Percentiles rank a stretch among this genome's conserved stretches.
Conservation (phyloP, 495 filamentous ascomycete species). For the Penicillium cinerascens region DNA sequence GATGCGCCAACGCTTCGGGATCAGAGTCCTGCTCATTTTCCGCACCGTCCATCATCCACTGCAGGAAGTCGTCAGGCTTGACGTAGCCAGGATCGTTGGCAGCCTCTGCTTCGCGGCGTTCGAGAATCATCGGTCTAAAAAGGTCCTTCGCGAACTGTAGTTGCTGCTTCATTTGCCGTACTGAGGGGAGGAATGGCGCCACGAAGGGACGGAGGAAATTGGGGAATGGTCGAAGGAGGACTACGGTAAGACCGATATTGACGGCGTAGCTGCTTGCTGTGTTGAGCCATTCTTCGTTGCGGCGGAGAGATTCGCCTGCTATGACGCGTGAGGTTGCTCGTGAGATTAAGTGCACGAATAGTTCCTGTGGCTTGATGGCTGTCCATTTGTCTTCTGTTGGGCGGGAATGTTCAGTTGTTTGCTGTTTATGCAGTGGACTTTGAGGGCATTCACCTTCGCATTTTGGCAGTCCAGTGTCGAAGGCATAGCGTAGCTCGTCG, state of each 20-base stretch:
- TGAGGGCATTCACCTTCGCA: conserved; percentile 26
- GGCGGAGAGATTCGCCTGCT: conserved; percentile 49
- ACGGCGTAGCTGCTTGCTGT: conserved; percentile 52
- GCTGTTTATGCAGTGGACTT: neutral
- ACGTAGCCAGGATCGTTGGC: conserved; percentile 14
- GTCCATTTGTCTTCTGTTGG: conserved; percentile 19
- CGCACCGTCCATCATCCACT: conserved; percentile 39
- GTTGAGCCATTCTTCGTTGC: conserved; percentile 53
- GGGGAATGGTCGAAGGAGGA: conserved; percentile 33
- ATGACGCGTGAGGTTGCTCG: conserved; percentile 56
- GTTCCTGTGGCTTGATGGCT: conserved; percentile 20
- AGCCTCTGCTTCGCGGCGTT: conserved; percentile 20
- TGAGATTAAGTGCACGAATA: conserved; percentile 45
- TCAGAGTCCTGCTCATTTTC: conserved; percentile 21
- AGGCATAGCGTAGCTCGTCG: conserved; percentile 27
- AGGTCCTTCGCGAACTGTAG: conserved; percentile 24
- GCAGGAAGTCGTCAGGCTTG: conserved; percentile 37
- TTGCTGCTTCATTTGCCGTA: conserved; percentile 21
- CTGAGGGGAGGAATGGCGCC: conserved; percentile 28
- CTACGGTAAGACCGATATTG: conserved; percentile 37
- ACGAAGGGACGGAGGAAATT: conserved; percentile 32
- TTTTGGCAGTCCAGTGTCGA: conserved; percentile 20
- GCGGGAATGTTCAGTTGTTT: neutral
- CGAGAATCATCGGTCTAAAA: conserved; percentile 29
- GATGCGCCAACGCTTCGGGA: conserved; percentile 26